These are phyloP conservation scores for Monilinia aucupariae DNA, from an alignment of 2,329 filamentous ascomycete genomes.

Conservation along the genomic window DNA sequence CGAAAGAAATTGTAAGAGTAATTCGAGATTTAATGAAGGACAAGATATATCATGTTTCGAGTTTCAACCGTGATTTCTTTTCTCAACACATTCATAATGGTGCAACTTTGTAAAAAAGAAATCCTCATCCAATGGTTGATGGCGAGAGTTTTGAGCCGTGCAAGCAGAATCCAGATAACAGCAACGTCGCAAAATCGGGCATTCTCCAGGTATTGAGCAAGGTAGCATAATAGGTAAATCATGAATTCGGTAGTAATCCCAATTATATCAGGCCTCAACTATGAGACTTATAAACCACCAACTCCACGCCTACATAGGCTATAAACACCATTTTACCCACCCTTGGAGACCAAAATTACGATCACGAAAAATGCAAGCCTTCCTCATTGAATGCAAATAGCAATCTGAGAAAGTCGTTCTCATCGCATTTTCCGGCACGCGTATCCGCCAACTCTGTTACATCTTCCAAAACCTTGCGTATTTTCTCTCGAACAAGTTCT, in stretches of 20 bases:
- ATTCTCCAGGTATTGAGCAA: neutral
- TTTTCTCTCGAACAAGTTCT: conserved; percentile 79
- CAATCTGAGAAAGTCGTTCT: conserved; percentile 83
- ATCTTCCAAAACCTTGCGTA: conserved; percentile 75
- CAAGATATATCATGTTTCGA: neutral
- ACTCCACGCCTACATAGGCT: conserved; percentile 24
- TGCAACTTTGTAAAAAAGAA: neutral
- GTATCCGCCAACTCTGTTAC: conserved; percentile 76
- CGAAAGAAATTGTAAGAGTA: neutral
- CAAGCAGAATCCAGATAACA: neutral
- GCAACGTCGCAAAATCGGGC: neutral
- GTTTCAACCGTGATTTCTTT: neutral
- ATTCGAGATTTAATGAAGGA: neutral
- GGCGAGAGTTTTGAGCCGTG: neutral
- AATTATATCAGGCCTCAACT: neutral
- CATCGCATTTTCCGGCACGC: conserved; percentile 79
- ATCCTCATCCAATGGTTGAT: neutral
- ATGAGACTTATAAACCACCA: conserved; percentile 13
- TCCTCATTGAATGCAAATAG: conserved; percentile 81
- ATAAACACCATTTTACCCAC: conserved; percentile 20
- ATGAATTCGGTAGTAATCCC: conserved; percentile 2
- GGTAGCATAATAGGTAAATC: neutral
- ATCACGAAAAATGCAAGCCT: conserved; percentile 71
- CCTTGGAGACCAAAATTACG: neutral
- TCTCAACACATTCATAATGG: neutral